Base-by-base conservation (phyloP, 345 rosid genomes). In the Eucalyptus regnans region DNA sequence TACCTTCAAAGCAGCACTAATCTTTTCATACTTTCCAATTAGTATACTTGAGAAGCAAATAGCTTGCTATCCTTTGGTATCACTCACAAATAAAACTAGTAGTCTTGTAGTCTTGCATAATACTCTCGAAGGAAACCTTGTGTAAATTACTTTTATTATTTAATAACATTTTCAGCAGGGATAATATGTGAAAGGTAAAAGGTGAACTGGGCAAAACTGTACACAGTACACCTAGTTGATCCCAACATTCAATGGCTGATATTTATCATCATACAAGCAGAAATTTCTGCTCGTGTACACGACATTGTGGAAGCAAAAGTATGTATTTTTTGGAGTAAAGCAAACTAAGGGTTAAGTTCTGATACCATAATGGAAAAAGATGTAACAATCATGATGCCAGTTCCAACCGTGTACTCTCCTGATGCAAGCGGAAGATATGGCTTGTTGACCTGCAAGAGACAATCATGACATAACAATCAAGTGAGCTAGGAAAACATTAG, bases 401-500 rank as follows among this genome's bases (percentile, higher is more conserved):
- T 96, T 51, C 91, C 89, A 83, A 92, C 86, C 12, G 99, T 94
- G 91, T 93, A 97, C 90, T 97, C 99, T 88, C 99, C 99, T 43
- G 99, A 96, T 33, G 99, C 99, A 91, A 97, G 90, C 2, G 98
- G 99, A 94, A 97, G 99, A 93, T 96, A 96, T 5, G 99, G 99
- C 89, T 96, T 97, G 94, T 97, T 97, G 89, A 97, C 96, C 99
- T 97, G 93, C 87, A 93, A 92, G 29, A 76, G 83, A 31, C 46
- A 33, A 14, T 7, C 2, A 31, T 33, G 62, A n/a, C 87, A 86
- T 86, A 86, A 60, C 87, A 51, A 7, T 52, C 46, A 3, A 56
- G 22, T 1, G 4, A 37, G 83, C 29, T 76, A 76, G 1, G 2
- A 76, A 76, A 76, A 41, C 83, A 37, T 76, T 37, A 76, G 46